These are phyloP conservation scores for Pezicula neosporulosa DNA, from an alignment of 2,329 filamentous ascomycete species.

Conservation along the genomic window DNA sequence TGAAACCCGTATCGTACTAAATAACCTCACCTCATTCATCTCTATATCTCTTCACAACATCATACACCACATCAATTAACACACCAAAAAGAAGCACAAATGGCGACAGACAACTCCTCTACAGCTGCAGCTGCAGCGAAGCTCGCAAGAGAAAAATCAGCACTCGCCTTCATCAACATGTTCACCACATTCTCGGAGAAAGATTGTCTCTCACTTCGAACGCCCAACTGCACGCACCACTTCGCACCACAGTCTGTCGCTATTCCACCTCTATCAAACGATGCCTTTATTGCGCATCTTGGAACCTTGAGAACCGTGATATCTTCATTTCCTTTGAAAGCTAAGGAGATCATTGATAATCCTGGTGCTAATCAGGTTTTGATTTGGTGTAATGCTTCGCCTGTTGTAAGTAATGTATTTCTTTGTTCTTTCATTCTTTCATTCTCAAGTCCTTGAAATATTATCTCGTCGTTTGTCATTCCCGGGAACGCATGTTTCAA, in stretches of 20 bases:
- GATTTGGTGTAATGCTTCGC: conserved; percentile 4
- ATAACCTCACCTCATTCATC: not conserved
- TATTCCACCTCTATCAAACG: not conserved
- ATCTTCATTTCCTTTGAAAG: conserved; percentile 1
- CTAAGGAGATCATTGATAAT: conserved; percentile 4
- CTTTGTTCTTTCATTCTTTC: too few species aligned
- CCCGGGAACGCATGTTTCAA: too few species aligned
- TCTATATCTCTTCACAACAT: not conserved
- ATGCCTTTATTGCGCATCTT: not conserved
- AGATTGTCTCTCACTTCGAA: not conserved
- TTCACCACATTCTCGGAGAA: not conserved
- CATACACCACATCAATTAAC: not conserved
- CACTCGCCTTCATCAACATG: not conserved
- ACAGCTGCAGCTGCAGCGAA: too few species aligned
- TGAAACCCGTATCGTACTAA: not conserved
- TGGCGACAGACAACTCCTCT: not conserved
- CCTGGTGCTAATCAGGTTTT: conserved; percentile 4
- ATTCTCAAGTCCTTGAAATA: too few species aligned
- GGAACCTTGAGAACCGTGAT: not conserved
- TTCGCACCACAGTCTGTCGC: not conserved
- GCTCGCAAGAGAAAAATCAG: not conserved
- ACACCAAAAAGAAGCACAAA: not conserved
- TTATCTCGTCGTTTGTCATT: too few species aligned
- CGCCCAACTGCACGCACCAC: not conserved
- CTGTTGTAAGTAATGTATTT: not conserved